These are phyloP conservation scores for Elongisporangium senticosum DNA, from an alignment of 352 stramenopile genomes.

Conservation along the genomic window DNA sequence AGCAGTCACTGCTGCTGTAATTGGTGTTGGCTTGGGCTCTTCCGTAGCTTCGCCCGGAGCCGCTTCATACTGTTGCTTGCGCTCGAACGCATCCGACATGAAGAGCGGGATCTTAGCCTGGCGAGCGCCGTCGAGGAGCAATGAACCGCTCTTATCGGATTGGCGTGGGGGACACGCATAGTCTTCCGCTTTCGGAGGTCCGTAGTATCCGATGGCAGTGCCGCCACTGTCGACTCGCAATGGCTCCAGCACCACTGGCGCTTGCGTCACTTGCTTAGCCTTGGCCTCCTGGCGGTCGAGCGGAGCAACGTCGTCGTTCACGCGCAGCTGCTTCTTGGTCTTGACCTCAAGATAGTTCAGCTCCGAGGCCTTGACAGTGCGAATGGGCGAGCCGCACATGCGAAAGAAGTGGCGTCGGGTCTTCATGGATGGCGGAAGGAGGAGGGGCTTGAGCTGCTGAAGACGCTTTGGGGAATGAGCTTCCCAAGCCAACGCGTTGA, in stretches of 20 bases:
- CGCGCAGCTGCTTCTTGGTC: slow-evolving; percentile 22
- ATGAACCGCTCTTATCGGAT: not conserved
- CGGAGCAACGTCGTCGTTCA: slow-evolving; percentile 16
- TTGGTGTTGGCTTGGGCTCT: not conserved
- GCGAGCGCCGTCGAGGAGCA: slow-evolving; percentile 41
- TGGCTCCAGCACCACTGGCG: not conserved
- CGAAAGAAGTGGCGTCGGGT: slow-evolving; percentile 49
- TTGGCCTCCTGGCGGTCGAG: slow-evolving; percentile 23
- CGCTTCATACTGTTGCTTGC: slow-evolving; percentile 21
- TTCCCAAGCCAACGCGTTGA: too few relatives aligned
- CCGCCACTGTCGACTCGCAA: not conserved
- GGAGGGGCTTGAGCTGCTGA: not conserved
- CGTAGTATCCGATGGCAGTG: not conserved
- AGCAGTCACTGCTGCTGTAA: slow-evolving; percentile 3
- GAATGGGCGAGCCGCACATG: slow-evolving; percentile 75
- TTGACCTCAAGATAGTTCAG: slow-evolving; percentile 37
- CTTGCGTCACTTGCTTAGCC: slow-evolving; percentile 5
- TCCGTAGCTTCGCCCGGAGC: slow-evolving; percentile 12
- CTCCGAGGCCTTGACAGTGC: slow-evolving; percentile 38
- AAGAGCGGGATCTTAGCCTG: slow-evolving; percentile 61
- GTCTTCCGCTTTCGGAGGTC: not conserved
- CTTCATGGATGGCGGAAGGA: not conserved
- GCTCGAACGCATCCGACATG: slow-evolving; percentile 41
- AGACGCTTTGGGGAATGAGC: not conserved
- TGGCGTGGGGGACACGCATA: not conserved